phyloP scores from a whole-genome alignment of 176 grass and related monocot genomes.

The Luzula sylvatica region DNA sequence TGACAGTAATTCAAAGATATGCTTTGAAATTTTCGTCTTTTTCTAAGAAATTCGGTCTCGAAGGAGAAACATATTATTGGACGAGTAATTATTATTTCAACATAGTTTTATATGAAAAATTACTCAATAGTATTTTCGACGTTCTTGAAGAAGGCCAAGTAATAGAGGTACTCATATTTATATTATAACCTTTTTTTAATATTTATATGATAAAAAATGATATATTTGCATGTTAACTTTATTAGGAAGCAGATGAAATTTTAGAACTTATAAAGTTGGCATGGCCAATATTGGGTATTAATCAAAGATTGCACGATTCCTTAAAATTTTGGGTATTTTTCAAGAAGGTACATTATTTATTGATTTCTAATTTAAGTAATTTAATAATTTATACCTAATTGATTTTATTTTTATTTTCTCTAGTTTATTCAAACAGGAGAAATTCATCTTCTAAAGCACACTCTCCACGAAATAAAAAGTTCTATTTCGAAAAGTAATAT shows the following conservation, averaged over 20 bases:
- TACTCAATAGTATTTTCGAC: slow-evolving; percentile 84
- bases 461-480: slow-evolving; percentile 47
- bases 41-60: slow-evolving; percentile 46
- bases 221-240: slow-evolving; percentile 25
- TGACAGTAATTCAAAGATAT: slow-evolving; percentile 68
- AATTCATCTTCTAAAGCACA: slow-evolving; percentile 50
- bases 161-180: slow-evolving; percentile 56
- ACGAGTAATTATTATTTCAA: slow-evolving; percentile 67
- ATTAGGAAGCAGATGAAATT: slow-evolving; percentile 88
- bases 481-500: slow-evolving; percentile 24
- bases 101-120: slow-evolving; percentile 72
- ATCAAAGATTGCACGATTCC: slow-evolving; percentile 47
- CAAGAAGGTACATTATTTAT: slow-evolving; percentile 38
- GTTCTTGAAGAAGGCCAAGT: slow-evolving; percentile 89
- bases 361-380: background rate
- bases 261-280: slow-evolving; percentile 47
- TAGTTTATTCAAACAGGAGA: slow-evolving; percentile 73
- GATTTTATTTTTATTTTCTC: background rate
- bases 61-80: slow-evolving; percentile 57
- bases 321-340: slow-evolving; percentile 84
- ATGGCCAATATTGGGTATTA: slow-evolving; percentile 74
- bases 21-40: slow-evolving; percentile 34
- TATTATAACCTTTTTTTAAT: slow-evolving; percentile 10
- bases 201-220: slow-evolving; percentile 16
- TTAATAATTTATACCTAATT: slow-evolving; percentile 8